These are phyloP conservation scores for Inga oerstediana DNA, from an alignment of 306 rosid genomes.

Conservation along the genomic window DNA sequence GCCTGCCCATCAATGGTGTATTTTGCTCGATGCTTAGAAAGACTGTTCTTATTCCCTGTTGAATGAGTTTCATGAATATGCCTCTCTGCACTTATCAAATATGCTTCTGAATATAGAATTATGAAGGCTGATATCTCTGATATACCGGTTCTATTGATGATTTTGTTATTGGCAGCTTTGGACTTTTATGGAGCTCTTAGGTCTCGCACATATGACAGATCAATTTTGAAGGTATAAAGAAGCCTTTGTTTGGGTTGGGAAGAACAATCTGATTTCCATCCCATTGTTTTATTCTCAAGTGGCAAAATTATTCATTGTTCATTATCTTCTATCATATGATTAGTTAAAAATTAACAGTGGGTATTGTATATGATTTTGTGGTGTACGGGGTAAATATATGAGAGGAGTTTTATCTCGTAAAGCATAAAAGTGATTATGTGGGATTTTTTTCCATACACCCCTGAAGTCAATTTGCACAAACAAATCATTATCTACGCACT, in stretches of 20 bases:
- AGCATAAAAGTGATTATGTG: too few relatives aligned
- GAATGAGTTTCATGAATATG: constrained; percentile 8
- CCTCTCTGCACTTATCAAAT: constrained; percentile 24
- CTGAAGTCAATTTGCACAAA: constrained; percentile 10
- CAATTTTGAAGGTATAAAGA: constrained; percentile 74
- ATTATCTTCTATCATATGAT: constrained; percentile 18
- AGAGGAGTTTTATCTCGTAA: too few relatives aligned
- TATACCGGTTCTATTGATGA: constrained; percentile 17
- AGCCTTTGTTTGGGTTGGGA: constrained; percentile 24
- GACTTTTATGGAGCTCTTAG: constrained; percentile 98
- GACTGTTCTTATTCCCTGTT: constrained; percentile 10
- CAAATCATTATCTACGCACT: constrained; percentile 14
- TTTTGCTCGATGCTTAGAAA: constrained; percentile 14
- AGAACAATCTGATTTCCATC: constrained; percentile 22
- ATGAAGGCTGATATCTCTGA: constrained; percentile 9
- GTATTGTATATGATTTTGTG: neutral
- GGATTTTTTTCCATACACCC: too few relatives aligned
- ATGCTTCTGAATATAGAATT: constrained; percentile 16
- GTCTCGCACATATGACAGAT: constrained; percentile 82
- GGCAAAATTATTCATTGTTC: constrained; percentile 12
- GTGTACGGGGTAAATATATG: too few relatives aligned
- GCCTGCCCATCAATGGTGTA: constrained; percentile 8
- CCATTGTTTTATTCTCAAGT: constrained; percentile 14
- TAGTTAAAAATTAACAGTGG: constrained; percentile 12
- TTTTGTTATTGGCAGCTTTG: constrained; percentile 69